Conservation (phyloP, 2,329 filamentous ascomycete species). For the Coccinonectria pachysandricola region DNA sequence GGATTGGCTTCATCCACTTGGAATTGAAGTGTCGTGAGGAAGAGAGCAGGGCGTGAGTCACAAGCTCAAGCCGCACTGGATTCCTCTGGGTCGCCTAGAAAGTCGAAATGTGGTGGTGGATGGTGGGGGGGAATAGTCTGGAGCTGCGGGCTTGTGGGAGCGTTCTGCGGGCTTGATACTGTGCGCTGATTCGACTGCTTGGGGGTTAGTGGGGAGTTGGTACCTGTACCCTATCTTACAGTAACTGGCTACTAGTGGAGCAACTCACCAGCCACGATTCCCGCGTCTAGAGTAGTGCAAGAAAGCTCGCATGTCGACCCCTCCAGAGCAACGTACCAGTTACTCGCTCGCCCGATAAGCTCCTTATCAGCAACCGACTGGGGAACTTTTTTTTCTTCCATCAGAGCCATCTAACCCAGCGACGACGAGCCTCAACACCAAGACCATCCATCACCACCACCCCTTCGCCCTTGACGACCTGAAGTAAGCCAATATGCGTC, state of each 20-base stretch:
- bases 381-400: neutral
- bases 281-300: no score
- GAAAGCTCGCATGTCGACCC: no score
- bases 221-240: no score
- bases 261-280: no score
- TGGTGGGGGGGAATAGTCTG: constrained; percentile 14
- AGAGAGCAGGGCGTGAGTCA: constrained; percentile 18
- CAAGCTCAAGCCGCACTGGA: constrained; percentile 12
- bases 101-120: constrained; percentile 10
- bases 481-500: constrained; percentile 60
- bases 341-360: neutral
- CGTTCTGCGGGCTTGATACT: constrained; percentile 8
- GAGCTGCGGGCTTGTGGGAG: constrained; percentile 6
- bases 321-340: no score
- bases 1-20: constrained; percentile 21
- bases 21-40: constrained; percentile 9
- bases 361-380: neutral
- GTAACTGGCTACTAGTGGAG: no score
- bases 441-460: no score
- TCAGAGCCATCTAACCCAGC: no score
- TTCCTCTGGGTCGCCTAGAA: constrained; percentile 5
- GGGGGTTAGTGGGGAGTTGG: no score
- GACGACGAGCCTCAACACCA: no score
- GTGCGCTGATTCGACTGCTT: constrained; percentile 16
- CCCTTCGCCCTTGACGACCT: no score